Percentiles rank a stretch among this genome's conserved stretches.
phyloP scores from a whole-genome alignment of 1,284 basidiomycete species.

The Bjerkandera adusta region DNA sequence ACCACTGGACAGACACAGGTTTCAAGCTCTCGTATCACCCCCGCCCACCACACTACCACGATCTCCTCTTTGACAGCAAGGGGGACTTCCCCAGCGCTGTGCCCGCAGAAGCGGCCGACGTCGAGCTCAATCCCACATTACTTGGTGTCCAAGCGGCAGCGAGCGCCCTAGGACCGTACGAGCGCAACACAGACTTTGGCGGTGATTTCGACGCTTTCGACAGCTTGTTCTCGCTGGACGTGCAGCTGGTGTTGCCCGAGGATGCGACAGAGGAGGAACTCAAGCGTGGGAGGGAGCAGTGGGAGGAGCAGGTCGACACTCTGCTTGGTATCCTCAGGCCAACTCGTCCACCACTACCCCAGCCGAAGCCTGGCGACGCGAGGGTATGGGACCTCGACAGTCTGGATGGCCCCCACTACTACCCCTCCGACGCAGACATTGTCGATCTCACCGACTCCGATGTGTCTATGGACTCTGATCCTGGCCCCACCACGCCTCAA shows the following conservation, averaged over 20 bases:
- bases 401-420: constrained; percentile 16
- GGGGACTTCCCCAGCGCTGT: constrained; percentile 7
- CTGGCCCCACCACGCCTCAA: constrained; percentile 27
- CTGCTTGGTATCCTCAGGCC: constrained; percentile 25
- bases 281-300: constrained; percentile 14
- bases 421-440: constrained; percentile 16
- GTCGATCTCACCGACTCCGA: constrained; percentile 28
- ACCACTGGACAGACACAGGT: constrained; percentile 17
- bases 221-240: not conserved
- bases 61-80: constrained; percentile 20
- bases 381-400: constrained; percentile 12
- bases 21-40: constrained; percentile 17
- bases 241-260: constrained; percentile 5
- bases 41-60: constrained; percentile 28
- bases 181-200: constrained; percentile 26
- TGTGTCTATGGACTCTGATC: constrained; percentile 27
- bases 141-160: constrained; percentile 27
- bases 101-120: constrained; percentile 13
- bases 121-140: constrained; percentile 25
- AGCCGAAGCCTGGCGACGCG: constrained; percentile 5
- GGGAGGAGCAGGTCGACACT: constrained; percentile 24
- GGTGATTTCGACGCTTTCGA: constrained; percentile 20
- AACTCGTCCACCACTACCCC: constrained; percentile 16
- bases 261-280: constrained; percentile 14
- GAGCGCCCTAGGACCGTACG: constrained; percentile 27